A percentile compares a stretch with the other conserved stretches of the same genome.
Evolutionary conservation across 805 yeast genomes (phyloP).

Genomic region (Diddensiella santjacobensis): DNA sequence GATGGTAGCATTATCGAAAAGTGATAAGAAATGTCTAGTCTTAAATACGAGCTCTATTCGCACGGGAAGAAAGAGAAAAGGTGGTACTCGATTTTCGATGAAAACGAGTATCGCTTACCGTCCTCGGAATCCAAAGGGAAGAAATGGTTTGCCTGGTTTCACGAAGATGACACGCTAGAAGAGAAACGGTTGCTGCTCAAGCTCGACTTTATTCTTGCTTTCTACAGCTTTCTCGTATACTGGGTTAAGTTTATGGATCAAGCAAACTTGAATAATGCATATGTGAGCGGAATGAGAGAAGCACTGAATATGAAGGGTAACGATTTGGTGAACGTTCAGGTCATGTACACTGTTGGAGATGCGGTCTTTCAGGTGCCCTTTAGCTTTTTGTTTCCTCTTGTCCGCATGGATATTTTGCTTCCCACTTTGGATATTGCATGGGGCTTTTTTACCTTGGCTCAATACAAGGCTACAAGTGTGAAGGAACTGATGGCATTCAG

Average conservation of each 20-base stretch:
- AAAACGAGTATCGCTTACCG: constrained; percentile 14
- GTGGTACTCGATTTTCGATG: too few relatives aligned
- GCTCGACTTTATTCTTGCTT: constrained; percentile 52
- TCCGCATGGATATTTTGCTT: constrained; percentile 56
- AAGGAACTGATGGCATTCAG: constrained; percentile 56
- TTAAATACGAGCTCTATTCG: too few relatives aligned
- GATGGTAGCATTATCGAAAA: too few relatives aligned
- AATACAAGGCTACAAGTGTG: constrained; percentile 48
- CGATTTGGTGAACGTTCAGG: constrained; percentile 56
- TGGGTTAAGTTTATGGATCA: constrained; percentile 68
- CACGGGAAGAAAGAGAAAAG: too few relatives aligned
- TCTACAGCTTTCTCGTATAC: constrained; percentile 55
- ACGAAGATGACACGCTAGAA: constrained; percentile 40
- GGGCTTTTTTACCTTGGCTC: constrained; percentile 61
- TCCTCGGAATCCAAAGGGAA: constrained; percentile 5
- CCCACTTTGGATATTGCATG: constrained; percentile 37
- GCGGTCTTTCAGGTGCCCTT: constrained; percentile 61
- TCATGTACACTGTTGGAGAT: constrained; percentile 55
- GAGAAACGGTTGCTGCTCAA: constrained; percentile 48
- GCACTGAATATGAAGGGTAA: constrained; percentile 56
- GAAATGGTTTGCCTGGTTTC: constrained; percentile 17
- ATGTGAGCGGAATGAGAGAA: constrained; percentile 59
- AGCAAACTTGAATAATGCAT: constrained; percentile 45
- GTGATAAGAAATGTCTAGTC: too few relatives aligned
- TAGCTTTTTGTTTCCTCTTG: constrained; percentile 51